Percentiles rank a stretch among this genome's conserved stretches.
Conservation (phyloP, 2,329 filamentous ascomycete genomes). For the Pseudomassariella vexata region DNA sequence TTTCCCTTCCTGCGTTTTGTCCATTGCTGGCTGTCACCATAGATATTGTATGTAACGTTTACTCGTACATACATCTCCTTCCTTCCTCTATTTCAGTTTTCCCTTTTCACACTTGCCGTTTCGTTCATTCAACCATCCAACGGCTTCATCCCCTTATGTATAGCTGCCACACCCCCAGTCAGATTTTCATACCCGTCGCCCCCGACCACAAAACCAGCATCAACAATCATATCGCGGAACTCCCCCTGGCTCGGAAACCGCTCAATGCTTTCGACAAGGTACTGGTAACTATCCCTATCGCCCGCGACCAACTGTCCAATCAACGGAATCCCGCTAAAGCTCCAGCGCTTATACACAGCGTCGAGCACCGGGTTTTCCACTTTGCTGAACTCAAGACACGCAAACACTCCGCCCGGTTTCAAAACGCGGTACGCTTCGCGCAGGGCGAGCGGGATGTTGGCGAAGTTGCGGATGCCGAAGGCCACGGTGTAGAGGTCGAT, state of each 20-base stretch:
- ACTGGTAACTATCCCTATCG: constrained; percentile 95
- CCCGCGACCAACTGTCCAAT: constrained; percentile 94
- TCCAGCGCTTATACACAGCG: constrained; percentile 89
- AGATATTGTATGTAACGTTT: no score
- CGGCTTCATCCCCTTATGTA: constrained; percentile 94
- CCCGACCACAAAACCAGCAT: constrained; percentile 80
- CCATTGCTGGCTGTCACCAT: no score
- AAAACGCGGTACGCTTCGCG: constrained; percentile 81
- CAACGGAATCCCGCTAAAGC: constrained; percentile 86
- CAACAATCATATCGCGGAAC: constrained; percentile 76
- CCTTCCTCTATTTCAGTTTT: no score
- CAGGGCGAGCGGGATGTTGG: constrained; percentile 78
- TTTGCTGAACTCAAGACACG: constrained; percentile 92
- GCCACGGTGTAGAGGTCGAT: constrained; percentile 96
- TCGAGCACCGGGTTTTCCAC: constrained; percentile 73
- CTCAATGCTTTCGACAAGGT: constrained; percentile 97
- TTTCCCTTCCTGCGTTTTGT: no score
- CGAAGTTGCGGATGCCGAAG: constrained; percentile 97
- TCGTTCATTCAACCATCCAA: no score
- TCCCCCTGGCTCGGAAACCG: constrained; percentile 80
- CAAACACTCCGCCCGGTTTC: constrained; percentile 92
- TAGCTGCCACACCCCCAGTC: constrained; percentile 87
- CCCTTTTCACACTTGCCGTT: no score
- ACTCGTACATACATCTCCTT: no score
- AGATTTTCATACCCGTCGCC: constrained; percentile 84